Percentiles rank a stretch among this genome's conserved stretches.
phyloP scores from a whole-genome alignment of 176 grass and related monocot genomes.

The Carex parvula region DNA sequence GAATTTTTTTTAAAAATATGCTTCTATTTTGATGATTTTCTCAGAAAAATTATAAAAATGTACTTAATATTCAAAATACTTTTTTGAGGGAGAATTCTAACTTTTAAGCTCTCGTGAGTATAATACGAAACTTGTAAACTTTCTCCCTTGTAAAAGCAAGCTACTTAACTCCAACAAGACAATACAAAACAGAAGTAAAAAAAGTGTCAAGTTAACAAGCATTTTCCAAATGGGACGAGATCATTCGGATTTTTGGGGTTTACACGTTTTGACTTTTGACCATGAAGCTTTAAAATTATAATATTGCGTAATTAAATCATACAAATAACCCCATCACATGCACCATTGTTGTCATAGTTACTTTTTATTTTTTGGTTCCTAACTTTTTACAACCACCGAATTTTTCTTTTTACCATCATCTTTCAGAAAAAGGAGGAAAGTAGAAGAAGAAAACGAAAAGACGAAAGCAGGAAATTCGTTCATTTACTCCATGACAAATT shows the following conservation, averaged over 20 bases:
- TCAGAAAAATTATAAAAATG: no score
- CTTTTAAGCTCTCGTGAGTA: not conserved
- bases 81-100: no score
- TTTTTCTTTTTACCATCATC: not conserved
- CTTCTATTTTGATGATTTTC: no score
- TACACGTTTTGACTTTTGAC: not conserved
- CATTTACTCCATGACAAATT: no score
- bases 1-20: not conserved
- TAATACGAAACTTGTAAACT: not conserved
- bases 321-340: not conserved
- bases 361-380: not conserved
- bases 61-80: no score
- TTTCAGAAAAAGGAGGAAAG: not conserved
- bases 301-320: not conserved
- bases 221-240: not conserved
- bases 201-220: not conserved
- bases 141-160: not conserved
- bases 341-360: no score
- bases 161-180: not conserved
- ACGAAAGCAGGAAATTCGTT: no score
- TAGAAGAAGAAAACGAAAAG: not conserved
- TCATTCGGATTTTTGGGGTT: not conserved
- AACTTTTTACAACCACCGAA: not conserved
- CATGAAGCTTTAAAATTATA: not conserved
- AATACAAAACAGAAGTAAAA: not conserved